Base-by-base conservation (phyloP, 1,284 basidiomycete species). In the Marasmius fiardii region DNA sequence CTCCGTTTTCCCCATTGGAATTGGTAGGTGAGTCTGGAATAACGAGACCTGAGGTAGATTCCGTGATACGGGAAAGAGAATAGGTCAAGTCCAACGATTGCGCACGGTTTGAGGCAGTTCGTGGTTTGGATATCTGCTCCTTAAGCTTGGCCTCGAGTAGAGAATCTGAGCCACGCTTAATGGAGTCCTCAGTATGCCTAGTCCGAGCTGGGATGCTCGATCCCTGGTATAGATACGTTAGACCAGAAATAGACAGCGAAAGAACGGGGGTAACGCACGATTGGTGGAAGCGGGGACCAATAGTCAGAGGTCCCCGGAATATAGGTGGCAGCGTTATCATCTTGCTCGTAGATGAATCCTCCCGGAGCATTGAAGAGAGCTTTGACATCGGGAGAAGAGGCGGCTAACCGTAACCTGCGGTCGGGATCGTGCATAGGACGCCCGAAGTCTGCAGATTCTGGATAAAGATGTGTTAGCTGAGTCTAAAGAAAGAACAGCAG, bases 371-470 rank as follows among this genome's bases (percentile, higher is more conserved):
- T 93, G 74, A 98, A 98, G 58, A 98, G 71, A 0, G 95, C 94
- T 72, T 98, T 98, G 58, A 98, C 95, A 66, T 98, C 93, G 0
- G 93, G 92, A 3, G 94, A 92, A 8, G 93, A 93, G 61, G 86
- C 92, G 10, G 92, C 92, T 56, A 95, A 76, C 49, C 93, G 84
- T 51, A 94, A 76, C 45, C 92, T 78, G 53, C 91, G 81, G 67
- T 92, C 90, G 37, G 84, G 76, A 64, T 91, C 88, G 26, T 81
- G 75, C 39, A 58, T 72, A 45, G 83, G 78, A 48, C 84, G 81
- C 31, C 84, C 86, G 67, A 89, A 73, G 61, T 90, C 89, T 60
- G 88, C 85, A 14, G 88, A 90, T 71, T 90, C 88, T 90, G 58
- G 14, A 58, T 47, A 49, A 24, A 49, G 35, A 23, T 43, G n/a